A percentile compares a stretch with the other conserved stretches of the same genome.
These are phyloP conservation scores for Tephrocybe sp. DNA, from an alignment of 768 basidiomycete genomes.

Conservation along the genomic window DNA sequence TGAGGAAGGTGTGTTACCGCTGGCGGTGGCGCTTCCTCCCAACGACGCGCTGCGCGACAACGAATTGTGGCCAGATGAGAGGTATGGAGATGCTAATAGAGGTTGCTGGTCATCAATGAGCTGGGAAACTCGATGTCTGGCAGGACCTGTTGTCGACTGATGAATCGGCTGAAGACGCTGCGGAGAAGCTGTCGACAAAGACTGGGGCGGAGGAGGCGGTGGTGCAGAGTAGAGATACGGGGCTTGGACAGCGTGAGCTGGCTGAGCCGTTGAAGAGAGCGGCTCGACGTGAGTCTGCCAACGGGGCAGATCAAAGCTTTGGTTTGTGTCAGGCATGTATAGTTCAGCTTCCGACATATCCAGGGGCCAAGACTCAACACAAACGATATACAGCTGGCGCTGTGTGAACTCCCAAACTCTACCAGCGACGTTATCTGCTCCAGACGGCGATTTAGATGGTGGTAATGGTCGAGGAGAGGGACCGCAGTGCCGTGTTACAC, in stretches of 20 bases:
- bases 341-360: slow-evolving; percentile 76
- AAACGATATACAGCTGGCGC: slow-evolving; percentile 17
- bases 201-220: slow-evolving; percentile 50
- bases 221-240: slow-evolving; percentile 56
- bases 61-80: slow-evolving; percentile 49
- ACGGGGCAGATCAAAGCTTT: slow-evolving; percentile 81
- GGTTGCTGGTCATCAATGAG: slow-evolving; percentile 62
- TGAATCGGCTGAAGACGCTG: slow-evolving; percentile 53
- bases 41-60: slow-evolving; percentile 71
- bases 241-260: slow-evolving; percentile 58
- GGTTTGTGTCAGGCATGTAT: slow-evolving; percentile 77
- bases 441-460: slow-evolving; percentile 7
- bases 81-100: slow-evolving; percentile 47
- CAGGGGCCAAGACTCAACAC: slow-evolving; percentile 21
- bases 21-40: slow-evolving; percentile 45
- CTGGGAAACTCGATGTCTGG: slow-evolving; percentile 61
- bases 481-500: slow-evolving; percentile 18
- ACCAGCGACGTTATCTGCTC: slow-evolving; percentile 6
- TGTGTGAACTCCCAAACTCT: slow-evolving; percentile 4
- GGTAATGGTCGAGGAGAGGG: slow-evolving; percentile 7
- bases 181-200: slow-evolving; percentile 35
- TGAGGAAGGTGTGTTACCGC: slow-evolving; percentile 37
- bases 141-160: slow-evolving; percentile 44
- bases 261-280: slow-evolving; percentile 40
- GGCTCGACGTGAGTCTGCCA: slow-evolving; percentile 67